A percentile compares a stretch with the other conserved stretches of the same genome.
phyloP scores from a whole-genome alignment of 1,139 yeast genomes.

The Yamadazyma siamensis region DNA sequence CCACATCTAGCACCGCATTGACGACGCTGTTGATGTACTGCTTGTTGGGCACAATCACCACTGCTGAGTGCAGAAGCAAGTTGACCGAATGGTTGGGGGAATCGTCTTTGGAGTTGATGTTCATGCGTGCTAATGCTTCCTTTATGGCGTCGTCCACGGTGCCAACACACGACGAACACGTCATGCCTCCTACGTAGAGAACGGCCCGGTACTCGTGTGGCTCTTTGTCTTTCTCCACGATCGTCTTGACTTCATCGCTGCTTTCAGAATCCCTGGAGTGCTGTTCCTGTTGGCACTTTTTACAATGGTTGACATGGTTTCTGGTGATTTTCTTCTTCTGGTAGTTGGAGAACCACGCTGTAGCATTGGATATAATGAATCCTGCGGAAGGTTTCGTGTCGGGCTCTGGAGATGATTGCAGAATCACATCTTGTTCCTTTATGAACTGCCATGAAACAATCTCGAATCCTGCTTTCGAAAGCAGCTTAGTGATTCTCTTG shows the following conservation, averaged over 20 bases:
- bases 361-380: conserved; percentile 13
- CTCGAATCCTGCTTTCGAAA: conserved; percentile 29
- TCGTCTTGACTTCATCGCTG: conserved; percentile 20
- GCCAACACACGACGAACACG: conserved; percentile 58
- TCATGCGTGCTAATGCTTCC: conserved; percentile 21
- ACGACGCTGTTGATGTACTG: conserved; percentile 50
- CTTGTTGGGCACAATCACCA: conserved; percentile 48
- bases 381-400: neutral
- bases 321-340: conserved; percentile 10
- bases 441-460: conserved; percentile 32
- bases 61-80: conserved; percentile 40
- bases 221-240: conserved; percentile 19
- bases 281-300: conserved; percentile 24
- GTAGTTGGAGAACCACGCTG: conserved; percentile 9
- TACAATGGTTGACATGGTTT: conserved; percentile 31
- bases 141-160: conserved; percentile 45
- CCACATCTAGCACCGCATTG: conserved; percentile 47
- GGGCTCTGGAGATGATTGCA: conserved; percentile 8
- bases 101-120: conserved; percentile 9
- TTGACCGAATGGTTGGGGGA: conserved; percentile 39
- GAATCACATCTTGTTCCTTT: conserved; percentile 17
- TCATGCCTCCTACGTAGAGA: conserved; percentile 60
- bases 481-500: conserved; percentile 21
- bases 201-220: conserved; percentile 44
- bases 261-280: conserved; percentile 2